These are phyloP conservation scores for Phytopythium mirpurense DNA, from an alignment of 352 stramenopile genomes.

Conservation along the genomic window DNA sequence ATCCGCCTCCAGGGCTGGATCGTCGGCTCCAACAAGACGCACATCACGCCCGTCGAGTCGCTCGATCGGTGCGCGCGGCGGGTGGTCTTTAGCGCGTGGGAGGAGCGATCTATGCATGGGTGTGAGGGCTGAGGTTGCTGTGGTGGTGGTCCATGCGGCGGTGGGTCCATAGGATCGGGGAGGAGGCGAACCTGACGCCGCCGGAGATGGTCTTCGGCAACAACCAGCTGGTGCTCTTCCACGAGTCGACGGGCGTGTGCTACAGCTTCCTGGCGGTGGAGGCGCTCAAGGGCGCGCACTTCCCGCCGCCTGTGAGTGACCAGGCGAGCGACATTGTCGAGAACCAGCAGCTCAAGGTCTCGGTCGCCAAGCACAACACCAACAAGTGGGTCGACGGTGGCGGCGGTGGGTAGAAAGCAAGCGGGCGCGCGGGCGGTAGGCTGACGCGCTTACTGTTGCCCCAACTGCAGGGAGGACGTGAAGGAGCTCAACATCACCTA, in stretches of 20 bases:
- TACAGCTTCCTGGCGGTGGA: slow-evolving; percentile 78
- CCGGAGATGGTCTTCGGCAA: slow-evolving; percentile 86
- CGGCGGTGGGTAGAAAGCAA: too few species aligned
- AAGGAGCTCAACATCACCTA: slow-evolving; percentile 82
- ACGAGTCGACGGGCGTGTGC: slow-evolving; percentile 60
- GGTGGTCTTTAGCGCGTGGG: too few species aligned
- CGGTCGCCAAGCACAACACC: slow-evolving; percentile 73
- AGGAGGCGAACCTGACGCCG: slow-evolving; percentile 63
- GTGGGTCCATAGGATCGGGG: slow-evolving; percentile 43
- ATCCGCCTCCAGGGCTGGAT: slow-evolving; percentile 59
- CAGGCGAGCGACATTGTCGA: slow-evolving; percentile 45
- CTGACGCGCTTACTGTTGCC: neutral
- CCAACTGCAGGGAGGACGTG: slow-evolving; percentile 48
- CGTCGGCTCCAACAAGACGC: slow-evolving; percentile 76
- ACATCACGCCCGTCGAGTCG: slow-evolving; percentile 73
- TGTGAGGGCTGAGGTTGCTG: too few species aligned
- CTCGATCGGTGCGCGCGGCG: slow-evolving; percentile 56
- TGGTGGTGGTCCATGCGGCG: too few species aligned
- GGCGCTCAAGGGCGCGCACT: slow-evolving; percentile 71
- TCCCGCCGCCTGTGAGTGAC: slow-evolving; percentile 29
- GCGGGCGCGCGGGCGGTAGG: neutral
- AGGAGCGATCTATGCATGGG: too few species aligned
- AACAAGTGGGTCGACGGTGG: slow-evolving; percentile 36
- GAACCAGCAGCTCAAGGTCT: slow-evolving; percentile 77
- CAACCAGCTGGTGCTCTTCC: slow-evolving; percentile 74